Conservation (phyloP, 768 basidiomycete species). For the Boletus tylopilopsis region DNA sequence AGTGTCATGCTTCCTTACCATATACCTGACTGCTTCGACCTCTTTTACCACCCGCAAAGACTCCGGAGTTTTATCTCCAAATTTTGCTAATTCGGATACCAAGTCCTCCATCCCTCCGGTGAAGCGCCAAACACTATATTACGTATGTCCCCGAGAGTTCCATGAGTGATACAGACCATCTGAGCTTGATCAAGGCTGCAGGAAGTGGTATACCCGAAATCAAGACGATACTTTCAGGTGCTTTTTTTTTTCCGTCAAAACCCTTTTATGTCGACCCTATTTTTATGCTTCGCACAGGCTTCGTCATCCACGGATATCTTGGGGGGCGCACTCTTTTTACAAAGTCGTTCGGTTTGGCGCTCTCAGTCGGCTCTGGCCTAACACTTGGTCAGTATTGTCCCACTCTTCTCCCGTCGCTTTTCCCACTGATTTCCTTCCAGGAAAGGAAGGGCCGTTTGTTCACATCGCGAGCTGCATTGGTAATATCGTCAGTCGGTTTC, state of each 20-base stretch:
- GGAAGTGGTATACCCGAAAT: constrained; percentile 97
- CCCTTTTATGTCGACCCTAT: constrained; percentile 8
- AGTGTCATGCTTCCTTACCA: constrained; percentile 73
- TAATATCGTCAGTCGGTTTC: constrained; percentile 86
- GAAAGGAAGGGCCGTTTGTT: constrained; percentile 79
- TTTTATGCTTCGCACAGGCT: constrained; percentile 47
- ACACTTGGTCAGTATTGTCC: constrained; percentile 55
- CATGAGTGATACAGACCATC: constrained; percentile 1
- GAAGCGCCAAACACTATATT: constrained; percentile 76
- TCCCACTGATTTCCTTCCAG: constrained; percentile 25
- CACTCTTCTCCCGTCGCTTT: constrained; percentile 3
- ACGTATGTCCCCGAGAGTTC: constrained; percentile 52
- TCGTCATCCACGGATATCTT: constrained; percentile 96
- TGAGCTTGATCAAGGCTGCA: constrained; percentile 58
- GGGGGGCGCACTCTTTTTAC: constrained; percentile 86
- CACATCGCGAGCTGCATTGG: constrained; percentile 92
- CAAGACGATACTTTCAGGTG: constrained; percentile 88
- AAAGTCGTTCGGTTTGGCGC: constrained; percentile 83
- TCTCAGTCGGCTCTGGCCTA: constrained; percentile 90
- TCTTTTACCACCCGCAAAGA: constrained; percentile 89
- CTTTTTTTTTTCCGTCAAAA: background rate
- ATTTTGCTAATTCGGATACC: constrained; percentile 35
- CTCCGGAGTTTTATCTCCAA: constrained; percentile 60
- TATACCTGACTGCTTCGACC: constrained; percentile 84
- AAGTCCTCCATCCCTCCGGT: constrained; percentile 25